Evolutionary conservation across 1,284 basidiomycete species (phyloP), one percentile per base, ranked within the genome.

Genomic region (Fomes fomentarius): DNA sequence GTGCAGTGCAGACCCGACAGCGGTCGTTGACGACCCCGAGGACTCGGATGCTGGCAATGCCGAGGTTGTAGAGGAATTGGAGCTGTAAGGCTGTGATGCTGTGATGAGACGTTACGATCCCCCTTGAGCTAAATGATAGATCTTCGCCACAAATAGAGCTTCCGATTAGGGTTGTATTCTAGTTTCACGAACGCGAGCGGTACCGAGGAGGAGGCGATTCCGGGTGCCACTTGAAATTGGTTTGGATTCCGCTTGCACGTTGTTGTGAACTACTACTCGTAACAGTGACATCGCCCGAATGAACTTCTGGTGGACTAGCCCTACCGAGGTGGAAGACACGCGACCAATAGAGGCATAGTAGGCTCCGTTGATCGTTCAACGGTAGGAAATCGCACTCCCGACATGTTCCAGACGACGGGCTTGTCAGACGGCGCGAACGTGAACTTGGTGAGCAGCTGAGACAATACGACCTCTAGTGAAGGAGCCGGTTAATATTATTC

Each of bases 401-500:
- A 25, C 19, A 48, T 11, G 28, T 49, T 54, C 52, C 52, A 54
- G 11, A 14, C 22, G 40, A 49, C 24, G 17, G 26, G n/a, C 47
- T 49, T 44, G 15, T 44, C 52, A 4, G 52, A 54, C 5, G 42
- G 17, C 11, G 46, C 47, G n/a, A 54, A 54, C 8, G 52, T 54
- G 28, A 54, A 54, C 41, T 49, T 54, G 9, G 38, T n/a, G n/a
- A 53, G 51, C 11, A 53, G 19, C 12, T 42, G 25, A 34, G 38
- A 30, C 10, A 62, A 45, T 6, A 62, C 48, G 31, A 59, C 37
- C 47, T 62, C 60, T 62, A 46, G 25, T 21, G 17, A 8, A n/a
- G n/a, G n/a, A 2, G 10, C 6, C 19, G 38, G 19, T 30, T 12
- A 30, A 12, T 6, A 30, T 30, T 12, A 30, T n/a, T n/a, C n/a